Percentiles rank a stretch among this genome's conserved stretches.
Evolutionary conservation across 2,329 filamentous ascomycete species (phyloP).

Genomic region (Aureobasidium sp.): DNA sequence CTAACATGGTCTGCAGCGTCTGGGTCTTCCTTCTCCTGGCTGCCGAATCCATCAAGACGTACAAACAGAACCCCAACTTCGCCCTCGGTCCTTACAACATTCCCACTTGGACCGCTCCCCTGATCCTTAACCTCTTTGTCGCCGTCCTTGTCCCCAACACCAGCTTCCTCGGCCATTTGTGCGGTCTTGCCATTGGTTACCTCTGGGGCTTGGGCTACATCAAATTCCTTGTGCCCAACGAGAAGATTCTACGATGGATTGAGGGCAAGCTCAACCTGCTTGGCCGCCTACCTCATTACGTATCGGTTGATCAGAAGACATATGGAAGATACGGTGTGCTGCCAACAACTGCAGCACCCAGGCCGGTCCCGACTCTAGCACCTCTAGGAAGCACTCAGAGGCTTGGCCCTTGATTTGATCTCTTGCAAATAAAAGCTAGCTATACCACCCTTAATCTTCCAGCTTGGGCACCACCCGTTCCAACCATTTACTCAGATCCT

Average conservation of each 20-base stretch:
- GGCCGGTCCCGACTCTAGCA: constrained; percentile 22
- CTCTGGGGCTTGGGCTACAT: constrained; percentile 82
- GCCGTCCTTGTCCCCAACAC: constrained; percentile 72
- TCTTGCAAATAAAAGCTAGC: background rate
- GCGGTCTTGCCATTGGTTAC: constrained; percentile 78
- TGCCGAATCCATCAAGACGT: constrained; percentile 79
- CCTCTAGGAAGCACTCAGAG: constrained; percentile 57
- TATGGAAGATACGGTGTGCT: constrained; percentile 88
- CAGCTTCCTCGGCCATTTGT: constrained; percentile 80
- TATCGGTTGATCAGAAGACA: constrained; percentile 92
- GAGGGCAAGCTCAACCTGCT: constrained; percentile 83
- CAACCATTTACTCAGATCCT: constrained; percentile 40
- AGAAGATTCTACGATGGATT: constrained; percentile 79
- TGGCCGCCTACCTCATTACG: constrained; percentile 78
- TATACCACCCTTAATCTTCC: constrained; percentile 20
- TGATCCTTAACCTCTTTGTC: constrained; percentile 68
- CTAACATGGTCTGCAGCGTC: constrained; percentile 49
- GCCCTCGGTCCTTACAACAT: constrained; percentile 60
- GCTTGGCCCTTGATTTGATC: constrained; percentile 53
- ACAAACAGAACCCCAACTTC: constrained; percentile 72
- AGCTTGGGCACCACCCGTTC: constrained; percentile 35
- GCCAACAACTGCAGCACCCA: constrained; percentile 39
- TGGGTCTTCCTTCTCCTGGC: constrained; percentile 88
- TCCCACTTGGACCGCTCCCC: constrained; percentile 84
- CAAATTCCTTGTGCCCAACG: constrained; percentile 81